These are phyloP conservation scores for Penicillium dipodomyicola DNA, from an alignment of 495 filamentous ascomycete genomes.

Conservation along the genomic window DNA sequence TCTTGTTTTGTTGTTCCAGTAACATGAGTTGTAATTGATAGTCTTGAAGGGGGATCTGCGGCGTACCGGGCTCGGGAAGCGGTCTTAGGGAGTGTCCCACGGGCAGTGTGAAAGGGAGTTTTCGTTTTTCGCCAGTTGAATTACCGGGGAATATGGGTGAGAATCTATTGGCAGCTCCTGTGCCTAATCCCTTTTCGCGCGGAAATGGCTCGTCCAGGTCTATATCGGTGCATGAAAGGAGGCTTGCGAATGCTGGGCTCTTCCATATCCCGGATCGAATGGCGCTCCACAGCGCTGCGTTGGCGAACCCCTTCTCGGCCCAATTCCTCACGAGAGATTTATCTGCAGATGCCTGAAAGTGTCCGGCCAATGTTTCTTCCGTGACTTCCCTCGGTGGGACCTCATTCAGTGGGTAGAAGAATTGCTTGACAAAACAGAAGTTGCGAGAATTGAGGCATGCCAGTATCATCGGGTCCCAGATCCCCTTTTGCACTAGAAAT, in stretches of 20 bases:
- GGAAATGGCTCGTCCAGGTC: background rate
- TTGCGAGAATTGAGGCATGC: background rate
- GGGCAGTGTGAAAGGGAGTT: background rate
- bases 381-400: background rate
- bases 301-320: background rate
- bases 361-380: background rate
- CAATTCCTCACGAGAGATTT: background rate
- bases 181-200: background rate
- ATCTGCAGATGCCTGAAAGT: background rate
- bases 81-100: background rate
- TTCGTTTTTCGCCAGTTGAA: background rate
- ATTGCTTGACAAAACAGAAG: background rate
- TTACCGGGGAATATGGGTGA: background rate
- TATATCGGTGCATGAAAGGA: background rate
- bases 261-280: constrained; percentile 1
- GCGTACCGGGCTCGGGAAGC: background rate
- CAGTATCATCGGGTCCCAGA: background rate
- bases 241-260: background rate
- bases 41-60: constrained; percentile 78
- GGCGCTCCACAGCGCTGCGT: constrained; percentile 1
- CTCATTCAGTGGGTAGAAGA: constrained; percentile 1
- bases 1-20: constrained; percentile 97
- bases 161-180: background rate
- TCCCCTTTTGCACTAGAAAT: background rate
- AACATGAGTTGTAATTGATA: constrained; percentile 99